These are phyloP conservation scores for Fusarium sp. DNA, from an alignment of 2,329 filamentous ascomycete species.

Conservation along the genomic window DNA sequence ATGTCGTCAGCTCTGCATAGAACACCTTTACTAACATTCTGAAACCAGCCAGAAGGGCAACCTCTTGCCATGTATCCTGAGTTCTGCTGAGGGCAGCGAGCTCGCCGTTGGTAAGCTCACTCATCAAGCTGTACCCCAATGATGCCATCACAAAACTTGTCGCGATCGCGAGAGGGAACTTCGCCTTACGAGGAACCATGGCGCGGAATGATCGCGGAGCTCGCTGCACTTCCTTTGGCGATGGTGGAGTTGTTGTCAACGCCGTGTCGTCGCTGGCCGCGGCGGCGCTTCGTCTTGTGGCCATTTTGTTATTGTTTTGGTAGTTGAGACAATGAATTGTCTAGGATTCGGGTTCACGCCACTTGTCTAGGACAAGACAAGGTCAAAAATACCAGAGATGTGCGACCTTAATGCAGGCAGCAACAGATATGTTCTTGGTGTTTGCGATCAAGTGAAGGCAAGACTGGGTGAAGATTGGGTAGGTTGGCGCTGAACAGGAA, in stretches of 20 bases:
- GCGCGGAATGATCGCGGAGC: constrained; percentile 32
- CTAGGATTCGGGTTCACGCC: not conserved
- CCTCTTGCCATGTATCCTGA: constrained; percentile 71
- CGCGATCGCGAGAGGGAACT: constrained; percentile 65
- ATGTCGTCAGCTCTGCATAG: not conserved
- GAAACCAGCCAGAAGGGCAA: constrained; percentile 66
- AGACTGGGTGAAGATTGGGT: constrained; percentile 9
- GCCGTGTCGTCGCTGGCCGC: constrained; percentile 37
- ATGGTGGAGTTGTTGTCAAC: constrained; percentile 26
- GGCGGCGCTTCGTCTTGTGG: constrained; percentile 42
- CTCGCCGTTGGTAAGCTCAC: constrained; percentile 71
- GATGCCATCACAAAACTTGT: constrained; percentile 72
- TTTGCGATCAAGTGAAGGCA: constrained; percentile 18
- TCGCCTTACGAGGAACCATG: constrained; percentile 57
- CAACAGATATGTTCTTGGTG: not conserved
- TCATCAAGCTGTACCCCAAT: constrained; percentile 71
- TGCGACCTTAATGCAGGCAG: constrained; percentile 5
- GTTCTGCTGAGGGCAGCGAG: constrained; percentile 75
- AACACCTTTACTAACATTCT: constrained; percentile 63
- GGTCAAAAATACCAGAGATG: not conserved
- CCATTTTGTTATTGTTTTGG: constrained; percentile 24
- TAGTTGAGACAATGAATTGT: constrained; percentile 1
- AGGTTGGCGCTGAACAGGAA: not conserved
- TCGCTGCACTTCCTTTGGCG: constrained; percentile 16
- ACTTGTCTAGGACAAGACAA: constrained; percentile 11